Base-by-base conservation (phyloP, 2,329 filamentous ascomycete species). In the Endothia cerciana region DNA sequence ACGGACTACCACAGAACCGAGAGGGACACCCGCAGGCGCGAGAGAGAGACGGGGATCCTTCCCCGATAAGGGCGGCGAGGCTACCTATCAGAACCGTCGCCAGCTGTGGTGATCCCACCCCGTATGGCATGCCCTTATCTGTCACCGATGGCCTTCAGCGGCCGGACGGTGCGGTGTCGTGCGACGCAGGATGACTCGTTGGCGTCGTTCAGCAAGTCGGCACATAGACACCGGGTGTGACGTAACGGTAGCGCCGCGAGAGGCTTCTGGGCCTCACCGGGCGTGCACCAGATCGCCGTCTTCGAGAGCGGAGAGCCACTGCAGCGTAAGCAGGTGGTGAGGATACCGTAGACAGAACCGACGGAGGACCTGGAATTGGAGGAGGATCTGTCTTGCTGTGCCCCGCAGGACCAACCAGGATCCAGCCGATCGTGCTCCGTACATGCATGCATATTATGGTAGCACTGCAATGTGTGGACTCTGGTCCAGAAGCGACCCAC, bases 121-220 rank as follows among this genome's bases (percentile, higher is more conserved):
- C 51, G 51, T 22, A 55, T 36, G 51, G 51, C 28, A 55, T n/a
- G 51, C 25, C 47, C 51, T 55, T 55, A 36, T 55, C 51, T 33
- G 17, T 11, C 51, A 13, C 30, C 19, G 51, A 55, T 1, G 51
- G 30, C 51, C 15, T 3, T 13, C 17, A 13, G 7, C 30, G 10
- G 19, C 51, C 17, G 22, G 28, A 36, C 8, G 28, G 10, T 10
- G 17, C 51, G 19, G 17, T 55, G 4, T 55, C 8, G 51, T n/a
- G 10, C 15, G 30, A 36, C 13, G 13, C 25, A n/a, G 30, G 17
- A n/a, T 25, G 30, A 33, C 22, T n/a, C 30, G 51, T 28, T 17
- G 15, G 15, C 19, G 30, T n/a, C 17, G 19, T 55, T 6, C 6
- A 33, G 30, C 51, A 55, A 19, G 51, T 28, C n/a, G n/a, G n/a